phyloP scores from a whole-genome alignment of 805 yeast genomes.

The Pichia exigua region DNA sequence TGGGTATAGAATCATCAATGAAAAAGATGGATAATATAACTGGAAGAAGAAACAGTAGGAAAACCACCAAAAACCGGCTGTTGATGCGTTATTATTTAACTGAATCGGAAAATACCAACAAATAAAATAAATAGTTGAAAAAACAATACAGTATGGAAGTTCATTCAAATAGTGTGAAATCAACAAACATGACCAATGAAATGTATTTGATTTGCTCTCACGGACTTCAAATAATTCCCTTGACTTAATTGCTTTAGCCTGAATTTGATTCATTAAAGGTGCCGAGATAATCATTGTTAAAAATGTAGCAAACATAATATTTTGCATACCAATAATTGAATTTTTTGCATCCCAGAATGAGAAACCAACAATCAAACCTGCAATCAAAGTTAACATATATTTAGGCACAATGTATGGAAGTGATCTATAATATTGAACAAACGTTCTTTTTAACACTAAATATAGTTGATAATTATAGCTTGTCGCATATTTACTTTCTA shows the following conservation, averaged over 20 bases:
- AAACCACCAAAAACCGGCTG: slow-evolving; percentile 42
- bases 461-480: slow-evolving; percentile 34
- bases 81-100: slow-evolving; percentile 28
- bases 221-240: slow-evolving; percentile 64
- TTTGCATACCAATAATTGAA: slow-evolving; percentile 50
- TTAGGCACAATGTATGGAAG: slow-evolving; percentile 42
- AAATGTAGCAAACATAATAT: slow-evolving; percentile 44
- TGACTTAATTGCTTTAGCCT: slow-evolving; percentile 46
- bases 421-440: slow-evolving; percentile 39
- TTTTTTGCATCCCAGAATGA: slow-evolving; percentile 54
- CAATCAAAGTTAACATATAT: slow-evolving; percentile 31
- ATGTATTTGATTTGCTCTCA: slow-evolving; percentile 64
- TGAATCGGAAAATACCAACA: slow-evolving; percentile 32
- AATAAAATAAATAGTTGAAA: slow-evolving; percentile 40
- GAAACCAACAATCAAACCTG: slow-evolving; percentile 44
- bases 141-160: slow-evolving; percentile 49
- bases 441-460: slow-evolving; percentile 32
- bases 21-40: slow-evolving; percentile 41
- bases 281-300: slow-evolving; percentile 50
- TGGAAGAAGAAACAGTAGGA: slow-evolving; percentile 32
- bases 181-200: slow-evolving; percentile 59
- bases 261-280: slow-evolving; percentile 57
- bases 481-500: slow-evolving; percentile 33
- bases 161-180: slow-evolving; percentile 49
- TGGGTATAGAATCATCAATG: slow-evolving; percentile 45